phyloP scores from a whole-genome alignment of 2,329 filamentous ascomycete genomes.

The Ascochyta fabae region DNA sequence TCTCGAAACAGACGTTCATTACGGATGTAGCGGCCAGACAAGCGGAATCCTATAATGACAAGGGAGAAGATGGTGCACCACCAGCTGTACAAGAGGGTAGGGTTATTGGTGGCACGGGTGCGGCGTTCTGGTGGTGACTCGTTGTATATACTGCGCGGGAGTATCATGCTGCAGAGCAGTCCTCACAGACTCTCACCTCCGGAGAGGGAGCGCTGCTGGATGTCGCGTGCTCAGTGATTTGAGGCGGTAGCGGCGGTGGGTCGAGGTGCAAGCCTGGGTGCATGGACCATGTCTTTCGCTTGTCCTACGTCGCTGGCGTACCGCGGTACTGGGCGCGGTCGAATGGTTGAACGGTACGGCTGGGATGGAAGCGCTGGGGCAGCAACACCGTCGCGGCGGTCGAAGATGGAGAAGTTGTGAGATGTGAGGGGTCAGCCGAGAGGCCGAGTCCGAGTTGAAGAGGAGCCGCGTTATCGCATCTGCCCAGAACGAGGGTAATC shows the following conservation, averaged over 20 bases:
- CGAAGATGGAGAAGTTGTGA: constrained; percentile 8
- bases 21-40: constrained; percentile 82
- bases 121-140: constrained; percentile 59
- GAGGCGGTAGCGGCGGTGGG: constrained; percentile 28
- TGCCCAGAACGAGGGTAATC: constrained; percentile 12
- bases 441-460: constrained; percentile 10
- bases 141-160: constrained; percentile 53
- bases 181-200: constrained; percentile 48
- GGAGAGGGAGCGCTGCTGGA: constrained; percentile 49
- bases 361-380: constrained; percentile 2
- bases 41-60: constrained; percentile 81
- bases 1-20: constrained; percentile 86
- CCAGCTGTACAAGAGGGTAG: constrained; percentile 94
- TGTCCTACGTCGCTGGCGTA: constrained; percentile 33
- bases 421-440: neutral
- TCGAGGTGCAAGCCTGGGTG: constrained; percentile 27
- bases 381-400: constrained; percentile 10
- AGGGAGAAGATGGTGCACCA: constrained; percentile 83
- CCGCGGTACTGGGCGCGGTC: constrained; percentile 29
- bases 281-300: constrained; percentile 47
- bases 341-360: neutral
- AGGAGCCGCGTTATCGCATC: constrained; percentile 20
- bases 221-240: constrained; percentile 38
- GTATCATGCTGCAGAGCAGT: constrained; percentile 42
- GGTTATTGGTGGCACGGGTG: constrained; percentile 69